Base-by-base conservation (phyloP, 306 rosid genomes). In the Cucurbita moschata region DNA sequence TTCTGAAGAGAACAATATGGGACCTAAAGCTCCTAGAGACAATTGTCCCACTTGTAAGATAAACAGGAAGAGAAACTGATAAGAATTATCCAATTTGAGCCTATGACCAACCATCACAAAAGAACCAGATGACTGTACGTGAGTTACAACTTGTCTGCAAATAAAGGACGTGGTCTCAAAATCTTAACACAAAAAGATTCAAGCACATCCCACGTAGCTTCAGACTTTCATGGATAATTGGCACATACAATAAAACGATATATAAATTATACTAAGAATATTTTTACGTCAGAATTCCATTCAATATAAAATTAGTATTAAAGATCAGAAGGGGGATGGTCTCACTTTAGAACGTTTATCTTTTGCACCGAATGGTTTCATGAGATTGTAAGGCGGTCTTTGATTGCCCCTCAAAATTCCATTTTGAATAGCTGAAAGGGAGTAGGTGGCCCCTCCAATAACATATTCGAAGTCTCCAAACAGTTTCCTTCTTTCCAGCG, bases 361-460 rank as follows among this genome's bases (percentile, higher is more conserved):
- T 80, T 85, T 90, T 57, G 89, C 87, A 80, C 92, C 86, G 71
- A 90, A 90, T 79, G 97, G 94, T 85, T 87, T 90, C 94, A 80
- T 80, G 79, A 93, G 86, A 81, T 86, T 90, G 83, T 87, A 93
- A 3, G 97, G 97, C 0, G 98, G 92, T 78, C 96, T 84, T 82
- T 85, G 92, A 85, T 93, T 90, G 66, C 84, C 98, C 85, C 98
- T 85, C 84, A 93, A 85, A 73, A 93, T 88, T 72, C 97, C 98
- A 81, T 93, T 93, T 80, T 90, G 94, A 77, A 93, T 90, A 61
- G 88, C 90, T 50, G 97, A 93, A 62, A 93, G 96, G 55, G 98
- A 93, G 83, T 81, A 93, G 12, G 94, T 74, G 38, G 83, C 83
- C 73, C 97, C 98, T 75, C 94, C 90, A 65, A 93, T 79, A 18